Percentiles rank a stretch among this genome's conserved stretches.
These are phyloP conservation scores for Piper longum DNA, from an alignment of 164 flowering plant species.

Conservation along the genomic window DNA sequence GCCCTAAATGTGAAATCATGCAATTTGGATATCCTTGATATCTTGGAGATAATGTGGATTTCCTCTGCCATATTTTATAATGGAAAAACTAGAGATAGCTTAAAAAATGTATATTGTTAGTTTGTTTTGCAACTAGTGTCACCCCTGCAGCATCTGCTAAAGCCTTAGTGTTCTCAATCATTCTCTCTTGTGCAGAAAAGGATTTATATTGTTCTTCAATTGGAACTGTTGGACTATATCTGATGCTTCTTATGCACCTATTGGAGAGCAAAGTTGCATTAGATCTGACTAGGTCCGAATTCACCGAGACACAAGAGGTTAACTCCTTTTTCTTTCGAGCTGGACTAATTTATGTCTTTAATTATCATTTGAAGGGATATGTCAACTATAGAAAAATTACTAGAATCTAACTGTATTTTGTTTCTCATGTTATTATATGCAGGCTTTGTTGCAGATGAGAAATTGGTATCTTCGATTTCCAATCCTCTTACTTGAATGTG, in stretches of 20 bases:
- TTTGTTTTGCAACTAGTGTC: neutral
- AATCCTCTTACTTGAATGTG: slow-evolving; percentile 74
- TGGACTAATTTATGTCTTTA: neutral
- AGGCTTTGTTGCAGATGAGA: slow-evolving; percentile 90
- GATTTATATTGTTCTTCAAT: slow-evolving; percentile 77
- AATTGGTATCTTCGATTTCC: slow-evolving; percentile 79
- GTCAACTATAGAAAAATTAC: neutral
- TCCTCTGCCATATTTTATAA: neutral
- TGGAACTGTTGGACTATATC: slow-evolving; percentile 81
- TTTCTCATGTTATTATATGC: slow-evolving; percentile 5
- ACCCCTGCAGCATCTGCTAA: neutral
- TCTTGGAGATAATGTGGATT: neutral
- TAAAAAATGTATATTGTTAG: neutral
- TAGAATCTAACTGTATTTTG: too few relatives aligned
- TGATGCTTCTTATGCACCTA: slow-evolving; percentile 87
- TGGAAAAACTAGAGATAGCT: neutral
- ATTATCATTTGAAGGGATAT: neutral
- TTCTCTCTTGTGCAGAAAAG: slow-evolving; percentile 42
- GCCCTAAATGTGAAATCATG: too few relatives aligned
- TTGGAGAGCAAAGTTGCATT: slow-evolving; percentile 86
- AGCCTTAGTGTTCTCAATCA: neutral
- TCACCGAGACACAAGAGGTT: slow-evolving; percentile 91
- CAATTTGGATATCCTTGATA: too few relatives aligned
- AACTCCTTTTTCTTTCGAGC: neutral
- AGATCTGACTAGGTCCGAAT: slow-evolving; percentile 83